Base-by-base conservation (phyloP, 2,329 filamentous ascomycete species). In the Leptographium galeiforme region DNA sequence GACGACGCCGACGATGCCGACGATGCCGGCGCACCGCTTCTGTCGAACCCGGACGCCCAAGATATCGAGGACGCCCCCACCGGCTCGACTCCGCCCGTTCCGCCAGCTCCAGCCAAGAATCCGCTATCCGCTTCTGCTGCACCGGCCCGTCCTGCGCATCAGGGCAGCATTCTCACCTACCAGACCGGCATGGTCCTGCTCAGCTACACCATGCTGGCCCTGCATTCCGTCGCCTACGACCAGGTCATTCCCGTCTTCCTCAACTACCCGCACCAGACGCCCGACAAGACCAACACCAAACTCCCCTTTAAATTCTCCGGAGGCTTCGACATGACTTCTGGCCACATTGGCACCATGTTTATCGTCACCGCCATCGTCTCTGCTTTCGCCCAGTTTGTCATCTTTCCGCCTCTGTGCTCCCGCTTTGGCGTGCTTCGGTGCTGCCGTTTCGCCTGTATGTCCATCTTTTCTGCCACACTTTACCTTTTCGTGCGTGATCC, bases 241-340 rank as follows among this genome's bases (percentile, higher is more conserved):
- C 89, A 95, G 63, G 75, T 91, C 2, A 78, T 97, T 1, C 87
- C 89, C 4, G 88, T 96, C 1, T 95, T 95, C 66, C 77, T 96
- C 62, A 87, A 95, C 67, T 85, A 88, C 58, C 84, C 85, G 0
- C 68, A 67, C 1, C 74, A 82, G 60, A 63, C 74, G 6, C 67
- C 72, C 6, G 67, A 77, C 38, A 68, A 77, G 48, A 75, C 79
- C 54, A 80, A 80, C 61, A 78, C 74, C 0, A 69, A 73, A 2
- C 74, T 88, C 0, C 90, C 90, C 0, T 84, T 96, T 62, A 85
- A 87, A 62, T 96, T 96, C 63, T 75, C 78, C 2, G 84, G 88
- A 40, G 89, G 89, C 0, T 94, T 94, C 63, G 89, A 89, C 1
- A 66, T 81, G 62, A 73, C 79, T 48, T 84, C 87, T 1, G 78